Percentiles rank a stretch among this genome's conserved stretches.
These are phyloP conservation scores for Trichophyton verrucosum DNA, from an alignment of 2,329 filamentous ascomycete species.

Conservation along the genomic window DNA sequence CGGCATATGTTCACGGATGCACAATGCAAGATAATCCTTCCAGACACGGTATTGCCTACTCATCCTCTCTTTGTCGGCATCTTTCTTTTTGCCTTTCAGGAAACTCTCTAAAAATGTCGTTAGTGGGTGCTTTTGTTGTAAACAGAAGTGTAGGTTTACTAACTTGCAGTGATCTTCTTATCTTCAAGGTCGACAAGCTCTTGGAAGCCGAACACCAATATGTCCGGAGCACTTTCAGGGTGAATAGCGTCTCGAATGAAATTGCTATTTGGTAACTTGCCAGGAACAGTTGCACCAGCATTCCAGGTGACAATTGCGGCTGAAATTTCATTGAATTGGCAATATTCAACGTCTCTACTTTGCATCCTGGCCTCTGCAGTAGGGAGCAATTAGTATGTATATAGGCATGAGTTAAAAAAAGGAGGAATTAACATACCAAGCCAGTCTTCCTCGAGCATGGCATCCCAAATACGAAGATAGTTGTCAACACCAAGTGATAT, in stretches of 20 bases:
- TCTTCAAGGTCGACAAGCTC: constrained; percentile 97
- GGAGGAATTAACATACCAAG: constrained; percentile 42
- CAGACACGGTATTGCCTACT: constrained; percentile 95
- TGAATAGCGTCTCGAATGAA: constrained; percentile 75
- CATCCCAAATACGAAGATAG: constrained; percentile 77
- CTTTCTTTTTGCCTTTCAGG: constrained; percentile 65
- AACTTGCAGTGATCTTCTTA: constrained; percentile 90
- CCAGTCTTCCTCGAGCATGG: constrained; percentile 85
- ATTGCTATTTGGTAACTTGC: constrained; percentile 59
- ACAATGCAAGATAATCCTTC: constrained; percentile 76
- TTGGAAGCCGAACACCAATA: constrained; percentile 92
- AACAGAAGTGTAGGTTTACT: constrained; percentile 20
- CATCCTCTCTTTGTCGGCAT: constrained; percentile 68
- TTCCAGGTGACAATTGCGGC: constrained; percentile 90
- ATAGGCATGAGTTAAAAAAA: background rate
- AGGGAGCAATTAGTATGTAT: constrained; percentile 13
- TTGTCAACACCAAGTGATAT: constrained; percentile 80
- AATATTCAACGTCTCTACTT: constrained; percentile 66
- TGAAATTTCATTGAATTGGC: constrained; percentile 69
- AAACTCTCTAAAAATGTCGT: constrained; percentile 51
- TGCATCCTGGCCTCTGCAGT: constrained; percentile 67
- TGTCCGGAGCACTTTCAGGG: constrained; percentile 68
- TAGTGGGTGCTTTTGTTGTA: constrained; percentile 15
- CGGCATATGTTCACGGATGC: constrained; percentile 73
- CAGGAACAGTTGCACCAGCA: constrained; percentile 87